Base-by-base conservation (phyloP, 148 eudicot species). In the Vaccinium corymbosum region DNA sequence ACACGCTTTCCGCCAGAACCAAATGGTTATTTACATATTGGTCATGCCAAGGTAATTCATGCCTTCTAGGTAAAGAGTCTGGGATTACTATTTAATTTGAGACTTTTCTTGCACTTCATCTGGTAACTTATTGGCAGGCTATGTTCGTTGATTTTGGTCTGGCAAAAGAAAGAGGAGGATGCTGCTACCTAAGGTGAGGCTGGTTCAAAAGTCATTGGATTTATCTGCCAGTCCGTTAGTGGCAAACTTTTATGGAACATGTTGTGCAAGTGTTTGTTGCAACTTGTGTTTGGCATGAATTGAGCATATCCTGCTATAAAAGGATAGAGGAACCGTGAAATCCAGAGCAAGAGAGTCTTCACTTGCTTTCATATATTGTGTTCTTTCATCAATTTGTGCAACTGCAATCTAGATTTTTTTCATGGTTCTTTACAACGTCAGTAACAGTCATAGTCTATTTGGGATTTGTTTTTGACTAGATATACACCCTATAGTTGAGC, bases 1-100 rank as follows among this genome's bases (percentile, higher is more conserved):
- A 97, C 99, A 59, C 98, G 99, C 59, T 97, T 97, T 85, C 98
- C 98, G 55, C 99, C 98, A 38, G 99, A 97, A 87, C 99, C 99
- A 20, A 97, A 97, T 93, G 99, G 99, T 25, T 97, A 92, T 89
- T 93, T 97, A 74, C 99, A 97, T 80, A 97, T 97, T 81, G 99
- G 99, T 84, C 99, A 97, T 88, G 99, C 99, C 78, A 97, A 97
- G 95, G 99, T 94, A 83, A 85, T 55, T 80, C 66, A 80, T 56
- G 68, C 52, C 46, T 74, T 50, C 17, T 22, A 20, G 79, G 53
- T 19, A 29, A 72, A 82, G 14, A 20, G 29, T 73, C n/a, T 32
- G 62, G 38, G 78, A 17, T 82, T 38, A 53, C 84, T 38, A 38
- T 72, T 25, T 50, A 80, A 46, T 82, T 4, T 59, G 85, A 42